Base-by-base conservation (phyloP, 192 early-diverging fungal genomes). In the Podila horticola region DNA sequence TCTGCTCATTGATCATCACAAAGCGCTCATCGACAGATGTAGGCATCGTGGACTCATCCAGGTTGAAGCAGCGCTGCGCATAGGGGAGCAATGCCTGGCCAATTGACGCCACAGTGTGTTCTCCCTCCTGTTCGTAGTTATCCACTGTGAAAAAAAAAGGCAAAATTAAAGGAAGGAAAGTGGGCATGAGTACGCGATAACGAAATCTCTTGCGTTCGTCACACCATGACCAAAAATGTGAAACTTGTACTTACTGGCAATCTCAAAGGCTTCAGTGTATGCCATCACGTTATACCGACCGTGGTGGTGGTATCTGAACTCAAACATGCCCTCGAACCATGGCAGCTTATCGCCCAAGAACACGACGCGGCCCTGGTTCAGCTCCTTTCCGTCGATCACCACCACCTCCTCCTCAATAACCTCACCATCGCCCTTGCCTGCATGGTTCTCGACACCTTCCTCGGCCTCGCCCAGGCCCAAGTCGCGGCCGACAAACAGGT, bases 291-390 rank as follows among this genome's bases (percentile, higher is more conserved):
- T 91, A 70, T 98, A 94, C 26, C 90, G 91, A 24, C 92, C 92
- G 75, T 96, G 93, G 60, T 95, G 92, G 82, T 99, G 98, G 77
- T 95, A 92, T 28, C 98, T 89, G 76, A 95, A 92, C 84, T 98
- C 97, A 75, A 96, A 99, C 0, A 86, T 90, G 20, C 98, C 98
- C 31, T 90, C 79, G 72, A 91, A 86, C 93, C 97, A 99, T 11
- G 96, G 96, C 49, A 98, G 62, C 5, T 88, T 77, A 10, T 90
- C 77, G 48, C 91, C 88, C 50, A 84, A 68, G 68, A 97, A 97
- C 12, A 88, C 72, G 4, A 95, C 86, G 0, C 48, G 72, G 57
- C 69, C 69, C 6, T 50, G 60, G 57, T 71, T 79, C 58, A 77
- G 13, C 59, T 73, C 71, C 75, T 66, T 64, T 8, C 88, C 64